Evolutionary conservation across 441 rosid genomes (phyloP), one percentile per base, ranked within the genome.

Genomic region (Adansonia gregorii): DNA sequence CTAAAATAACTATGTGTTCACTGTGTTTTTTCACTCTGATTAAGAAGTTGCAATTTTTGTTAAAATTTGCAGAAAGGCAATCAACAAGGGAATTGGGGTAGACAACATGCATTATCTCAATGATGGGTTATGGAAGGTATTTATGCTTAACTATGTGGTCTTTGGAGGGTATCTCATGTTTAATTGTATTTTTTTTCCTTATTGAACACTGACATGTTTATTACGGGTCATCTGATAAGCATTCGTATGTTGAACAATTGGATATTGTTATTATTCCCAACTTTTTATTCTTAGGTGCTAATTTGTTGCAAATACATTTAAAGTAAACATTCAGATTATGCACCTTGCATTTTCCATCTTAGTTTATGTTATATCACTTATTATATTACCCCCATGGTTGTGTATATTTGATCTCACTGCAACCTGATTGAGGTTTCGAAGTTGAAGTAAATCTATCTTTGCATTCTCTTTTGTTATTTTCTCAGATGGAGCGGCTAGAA

Each of bases 61-160:
- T 82, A 39, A n/a, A 17, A 55, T 82, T 75, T 79, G 76, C 89
- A 96, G 99, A 83, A 91, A 81, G 82, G 54, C 91, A 76, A 86
- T 93, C 77, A 96, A 96, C 90, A 96, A 96, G 83, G 99, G 99
- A 61, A 96, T 96, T 52, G 99, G 98, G 54, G 95, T 96, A 79
- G 99, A 96, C 85, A 94, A 86, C 85, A 91, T 96, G 98, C 99
- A 96, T 85, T 96, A 94, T 84, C 97, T 94, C 78, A 96, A 94
- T 52, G 99, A 94, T 78, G 98, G 98, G 68, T 97, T 96, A 56
- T 96, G 98, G 99, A 94, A 96, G 98, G 99, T 91, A 88, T 51
- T 31, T 9, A 20, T 72, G 39, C 64, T 52, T 17, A 55, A 55
- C 64, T 12, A 35, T 72, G 9, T 17, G 9, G 93, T 72, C 94